Evolutionary conservation across 495 filamentous ascomycete species (phyloP).

Genomic region (Penicillium fimorum): DNA sequence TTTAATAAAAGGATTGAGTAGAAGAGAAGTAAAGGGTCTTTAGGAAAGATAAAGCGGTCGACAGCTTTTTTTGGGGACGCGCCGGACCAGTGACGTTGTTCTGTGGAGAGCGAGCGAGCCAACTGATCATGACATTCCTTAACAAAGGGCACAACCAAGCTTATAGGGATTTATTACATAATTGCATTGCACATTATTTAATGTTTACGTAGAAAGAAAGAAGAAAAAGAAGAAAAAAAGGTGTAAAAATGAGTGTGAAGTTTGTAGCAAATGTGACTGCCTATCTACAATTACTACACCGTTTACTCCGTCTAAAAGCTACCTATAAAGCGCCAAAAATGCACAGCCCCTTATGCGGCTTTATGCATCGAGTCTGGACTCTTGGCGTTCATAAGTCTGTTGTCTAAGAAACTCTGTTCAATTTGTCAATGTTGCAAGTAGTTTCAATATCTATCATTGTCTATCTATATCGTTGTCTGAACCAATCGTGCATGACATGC

Average conservation of each 20-base stretch:
- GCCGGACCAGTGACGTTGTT: conserved; percentile 31
- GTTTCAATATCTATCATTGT: background rate
- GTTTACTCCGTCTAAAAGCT: background rate
- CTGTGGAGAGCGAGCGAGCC: conserved; percentile 15
- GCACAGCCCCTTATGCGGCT: conserved; percentile 7
- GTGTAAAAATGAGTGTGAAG: background rate
- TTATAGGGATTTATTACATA: background rate
- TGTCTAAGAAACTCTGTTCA: background rate
- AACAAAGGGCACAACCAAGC: conserved; percentile 6
- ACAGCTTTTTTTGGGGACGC: conserved; percentile 32
- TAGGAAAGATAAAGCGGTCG: conserved; percentile 18
- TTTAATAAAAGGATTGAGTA: background rate
- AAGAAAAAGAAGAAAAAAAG: background rate
- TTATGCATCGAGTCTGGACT: conserved; percentile 3
- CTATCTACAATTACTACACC: background rate
- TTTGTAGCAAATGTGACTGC: conserved; percentile 1
- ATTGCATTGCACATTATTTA: background rate
- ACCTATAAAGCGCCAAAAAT: background rate
- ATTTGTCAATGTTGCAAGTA: background rate
- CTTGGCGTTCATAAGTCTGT: background rate
- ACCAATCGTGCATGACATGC: conserved; percentile 16
- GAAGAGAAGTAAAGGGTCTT: conserved; percentile 1
- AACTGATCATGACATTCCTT: background rate
- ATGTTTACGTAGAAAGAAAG: background rate
- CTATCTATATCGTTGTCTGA: conserved; percentile 12